Base-by-base conservation (phyloP, 2,329 filamentous ascomycete genomes). In the Podosphaera leucotricha region DNA sequence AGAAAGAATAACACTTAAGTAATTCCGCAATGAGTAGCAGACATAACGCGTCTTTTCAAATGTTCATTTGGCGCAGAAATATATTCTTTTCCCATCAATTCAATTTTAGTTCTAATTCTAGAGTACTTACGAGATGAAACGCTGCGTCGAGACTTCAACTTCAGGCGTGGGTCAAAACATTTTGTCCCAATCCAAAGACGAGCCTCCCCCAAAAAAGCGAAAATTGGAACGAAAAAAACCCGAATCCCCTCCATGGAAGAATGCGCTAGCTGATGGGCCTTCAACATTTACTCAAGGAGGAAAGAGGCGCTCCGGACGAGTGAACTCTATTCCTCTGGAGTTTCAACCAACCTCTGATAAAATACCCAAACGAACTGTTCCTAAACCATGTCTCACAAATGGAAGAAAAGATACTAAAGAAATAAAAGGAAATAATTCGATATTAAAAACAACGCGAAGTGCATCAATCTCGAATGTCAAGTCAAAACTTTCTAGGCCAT, bases 231-330 rank as follows among this genome's bases (percentile, higher is more conserved):
- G 48, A 60, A 65, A 48, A 55, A 66, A 77, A 62, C 63, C 65
- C 44, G 67, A 70, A 47, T 95, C 87, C 49, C 90, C 90, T 51
- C 90, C 90, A 19, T 98, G 90, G 90, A 95, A 90, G 65, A 82
- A 75, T 55, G 71, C 81, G 49, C 71, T 71, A 47, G 83, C 80
- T 36, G 81, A 92, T 22, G 90, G 90, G 0, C 90, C 90, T 19
- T 90, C 87, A 2, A 80, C 81, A 0, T 86, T 92, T 58, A 71
- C 80, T 39, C 72, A 70, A 63, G 80, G 70, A 71, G 83, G 81
- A 41, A 70, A 70, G 49, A 69, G 75, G 47, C 77, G 75, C 55
- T 80, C 75, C 19, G 73, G 73, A 36, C 69, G 75, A 48, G 72
- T 74, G 53, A 78, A 79, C 55, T 49, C 50, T 22, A 54, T 74